A percentile compares a stretch with the other conserved stretches of the same genome.
Conservation (phyloP, 2,329 filamentous ascomycete species). For the Cytospora paraplurivora region DNA sequence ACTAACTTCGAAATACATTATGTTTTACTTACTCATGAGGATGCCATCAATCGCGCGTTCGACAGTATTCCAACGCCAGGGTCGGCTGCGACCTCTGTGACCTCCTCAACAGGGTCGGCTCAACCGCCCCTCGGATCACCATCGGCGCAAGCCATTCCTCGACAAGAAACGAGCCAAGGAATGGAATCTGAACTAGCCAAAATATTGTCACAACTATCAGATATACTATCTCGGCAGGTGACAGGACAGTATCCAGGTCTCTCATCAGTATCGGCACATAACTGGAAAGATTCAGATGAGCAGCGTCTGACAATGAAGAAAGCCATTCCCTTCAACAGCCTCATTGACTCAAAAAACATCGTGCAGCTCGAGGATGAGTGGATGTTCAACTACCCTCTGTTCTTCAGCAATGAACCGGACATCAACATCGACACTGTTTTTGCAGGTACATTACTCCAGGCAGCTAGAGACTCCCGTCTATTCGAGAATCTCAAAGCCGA, state of each 20-base stretch:
- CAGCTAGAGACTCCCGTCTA: neutral
- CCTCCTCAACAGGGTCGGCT: too few relatives aligned
- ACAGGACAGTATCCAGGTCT: neutral
- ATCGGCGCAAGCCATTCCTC: neutral
- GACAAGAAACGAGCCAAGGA: neutral
- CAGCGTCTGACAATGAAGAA: conserved; percentile 21
- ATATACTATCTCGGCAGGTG: neutral
- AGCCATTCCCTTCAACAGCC: conserved; percentile 12
- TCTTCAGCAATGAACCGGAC: conserved; percentile 4
- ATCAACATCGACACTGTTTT: neutral
- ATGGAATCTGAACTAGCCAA: neutral
- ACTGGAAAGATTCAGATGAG: neutral
- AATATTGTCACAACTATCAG: neutral
- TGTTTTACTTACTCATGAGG: conserved; percentile 1
- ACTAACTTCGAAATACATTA: conserved; percentile 6
- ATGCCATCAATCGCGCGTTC: neutral
- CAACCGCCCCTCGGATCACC: neutral
- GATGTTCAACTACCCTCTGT: conserved; percentile 30
- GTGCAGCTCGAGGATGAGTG: conserved; percentile 30
- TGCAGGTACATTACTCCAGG: too few relatives aligned
- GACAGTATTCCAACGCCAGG: neutral
- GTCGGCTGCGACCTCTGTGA: too few relatives aligned
- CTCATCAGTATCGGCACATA: too few relatives aligned
- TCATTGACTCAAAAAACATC: conserved; percentile 23
- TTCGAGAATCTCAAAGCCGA: neutral